Base-by-base conservation (phyloP, 2,329 filamentous ascomycete genomes). In the Monosporascus cannonballus region DNA sequence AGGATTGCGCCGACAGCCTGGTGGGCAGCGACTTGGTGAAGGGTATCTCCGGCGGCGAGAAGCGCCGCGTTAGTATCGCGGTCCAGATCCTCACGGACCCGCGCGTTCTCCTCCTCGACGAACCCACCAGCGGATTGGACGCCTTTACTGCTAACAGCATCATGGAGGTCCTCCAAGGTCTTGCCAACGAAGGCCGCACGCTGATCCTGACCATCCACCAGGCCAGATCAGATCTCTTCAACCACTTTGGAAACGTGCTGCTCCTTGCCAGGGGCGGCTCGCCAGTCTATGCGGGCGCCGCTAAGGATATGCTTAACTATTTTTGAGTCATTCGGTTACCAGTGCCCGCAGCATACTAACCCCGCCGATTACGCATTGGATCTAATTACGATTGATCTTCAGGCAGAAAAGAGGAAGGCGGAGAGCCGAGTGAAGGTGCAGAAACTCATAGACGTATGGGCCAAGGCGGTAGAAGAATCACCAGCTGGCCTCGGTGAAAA, bases 161-260 rank as follows among this genome's bases (percentile, higher is more conserved):
- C 56, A 83, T 90, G 69, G 85, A 89, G 55, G 86, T 91, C 3
- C 76, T 91, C 1, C 77, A 81, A 24, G 84, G 84, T 2, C 73
- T 92, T 2, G 86, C 87, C 0, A 79, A 82, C 22, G 87, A 91
- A 69, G 87, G 87, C 1, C 80, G 87, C 6, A 91, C 87, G 0
- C 68, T 91, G 1, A 81, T 91, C 44, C 73, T 90, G n/a, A 90
- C 87, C 0, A 89, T 91, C 37, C 88, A 91, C 53, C 88, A 91
- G 65, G 84, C 87, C 1, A 81, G 87, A 3, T 89, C 86, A 0
- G 85, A 90, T 56, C 69, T 90, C 0, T 91, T 90, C 62, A 73
- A 74, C 20, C 80, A 84, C 55, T 91, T 91, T 62, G 86, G 86
- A 1, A 88, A 85, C 52, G 76, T 91, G 0, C 70, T 91, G 1